A percentile compares a stretch with the other conserved stretches of the same genome.
Evolutionary conservation across 441 rosid species (phyloP).

Genomic region (Francoa sonchifolia): DNA sequence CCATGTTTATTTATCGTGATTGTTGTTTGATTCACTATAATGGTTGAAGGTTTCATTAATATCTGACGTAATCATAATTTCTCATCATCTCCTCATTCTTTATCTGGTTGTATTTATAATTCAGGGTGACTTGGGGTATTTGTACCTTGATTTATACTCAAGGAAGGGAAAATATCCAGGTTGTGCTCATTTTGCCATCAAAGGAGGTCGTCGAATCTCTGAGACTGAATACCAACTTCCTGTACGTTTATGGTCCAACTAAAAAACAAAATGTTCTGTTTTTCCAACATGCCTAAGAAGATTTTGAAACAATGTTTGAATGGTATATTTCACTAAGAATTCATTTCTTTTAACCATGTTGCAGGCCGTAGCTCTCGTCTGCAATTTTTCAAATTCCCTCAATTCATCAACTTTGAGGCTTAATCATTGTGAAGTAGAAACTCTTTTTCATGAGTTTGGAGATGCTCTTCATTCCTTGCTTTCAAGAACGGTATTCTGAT

Average conservation of each 20-base stretch:
- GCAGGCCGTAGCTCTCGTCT: constrained; percentile 88
- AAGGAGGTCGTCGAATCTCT: constrained; percentile 80
- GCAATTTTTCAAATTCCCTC: constrained; percentile 55
- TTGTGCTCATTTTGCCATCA: constrained; percentile 90
- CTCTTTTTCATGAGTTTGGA: constrained; percentile 93
- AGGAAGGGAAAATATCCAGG: constrained; percentile 87
- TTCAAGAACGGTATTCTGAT: constrained; percentile 69
- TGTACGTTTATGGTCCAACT: too few species aligned
- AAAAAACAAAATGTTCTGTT: too few species aligned
- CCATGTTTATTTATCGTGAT: too few species aligned
- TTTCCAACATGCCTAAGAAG: too few species aligned
- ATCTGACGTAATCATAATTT: neutral
- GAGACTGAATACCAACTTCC: constrained; percentile 92
- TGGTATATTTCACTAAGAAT: too few species aligned
- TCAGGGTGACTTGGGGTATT: constrained; percentile 87
- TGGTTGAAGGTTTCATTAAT: too few species aligned
- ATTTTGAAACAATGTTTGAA: too few species aligned
- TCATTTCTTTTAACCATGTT: constrained; percentile 10
- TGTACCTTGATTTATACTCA: constrained; percentile 81
- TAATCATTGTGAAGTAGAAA: constrained; percentile 81
- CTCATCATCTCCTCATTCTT: neutral
- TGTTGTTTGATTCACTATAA: too few species aligned
- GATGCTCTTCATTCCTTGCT: constrained; percentile 91
- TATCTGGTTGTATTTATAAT: constrained; percentile 10
- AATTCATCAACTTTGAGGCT: constrained; percentile 55